These are phyloP conservation scores for Hordeum pubiflorum DNA, from an alignment of 202 grass and related monocot genomes.

Conservation along the genomic window DNA sequence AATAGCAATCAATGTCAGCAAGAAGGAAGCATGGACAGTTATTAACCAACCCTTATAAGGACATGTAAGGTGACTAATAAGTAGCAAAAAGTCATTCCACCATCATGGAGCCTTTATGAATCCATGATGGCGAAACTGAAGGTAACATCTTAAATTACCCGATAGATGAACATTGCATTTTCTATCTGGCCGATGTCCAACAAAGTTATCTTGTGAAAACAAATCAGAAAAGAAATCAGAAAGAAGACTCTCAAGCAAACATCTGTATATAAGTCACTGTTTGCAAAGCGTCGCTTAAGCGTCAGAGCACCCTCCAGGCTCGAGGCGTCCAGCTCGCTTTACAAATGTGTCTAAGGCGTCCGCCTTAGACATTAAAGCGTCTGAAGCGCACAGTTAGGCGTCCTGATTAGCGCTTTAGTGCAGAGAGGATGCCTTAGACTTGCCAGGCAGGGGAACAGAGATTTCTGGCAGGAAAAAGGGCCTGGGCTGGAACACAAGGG, in stretches of 20 bases:
- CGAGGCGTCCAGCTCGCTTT: too few relatives aligned
- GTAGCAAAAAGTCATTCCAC: not conserved
- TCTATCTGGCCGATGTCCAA: not conserved
- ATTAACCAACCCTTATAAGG: not conserved
- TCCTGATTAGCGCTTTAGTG: too few relatives aligned
- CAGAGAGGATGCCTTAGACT: too few relatives aligned
- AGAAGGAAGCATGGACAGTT: not conserved
- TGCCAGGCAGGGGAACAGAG: too few relatives aligned
- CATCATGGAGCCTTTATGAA: not conserved
- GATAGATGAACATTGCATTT: constrained; percentile 8
- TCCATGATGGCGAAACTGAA: not conserved
- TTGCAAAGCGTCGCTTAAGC: too few relatives aligned
- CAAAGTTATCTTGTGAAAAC: not conserved
- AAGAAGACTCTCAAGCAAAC: constrained; percentile 1
- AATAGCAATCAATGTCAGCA: not conserved
- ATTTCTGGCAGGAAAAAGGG: too few relatives aligned
- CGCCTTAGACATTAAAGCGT: too few relatives aligned
- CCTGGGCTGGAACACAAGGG: too few relatives aligned
- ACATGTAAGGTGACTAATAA: not conserved
- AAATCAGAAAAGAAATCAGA: not conserved
- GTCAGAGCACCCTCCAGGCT: too few relatives aligned
- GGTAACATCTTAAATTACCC: not conserved
- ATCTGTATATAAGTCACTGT: not conserved
- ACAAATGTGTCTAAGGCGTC: too few relatives aligned
- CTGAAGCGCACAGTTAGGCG: too few relatives aligned